Percentiles rank a stretch among this genome's conserved stretches.
Evolutionary conservation across 1,284 basidiomycete genomes (phyloP).

Genomic region (Ceratobasidium sp.): DNA sequence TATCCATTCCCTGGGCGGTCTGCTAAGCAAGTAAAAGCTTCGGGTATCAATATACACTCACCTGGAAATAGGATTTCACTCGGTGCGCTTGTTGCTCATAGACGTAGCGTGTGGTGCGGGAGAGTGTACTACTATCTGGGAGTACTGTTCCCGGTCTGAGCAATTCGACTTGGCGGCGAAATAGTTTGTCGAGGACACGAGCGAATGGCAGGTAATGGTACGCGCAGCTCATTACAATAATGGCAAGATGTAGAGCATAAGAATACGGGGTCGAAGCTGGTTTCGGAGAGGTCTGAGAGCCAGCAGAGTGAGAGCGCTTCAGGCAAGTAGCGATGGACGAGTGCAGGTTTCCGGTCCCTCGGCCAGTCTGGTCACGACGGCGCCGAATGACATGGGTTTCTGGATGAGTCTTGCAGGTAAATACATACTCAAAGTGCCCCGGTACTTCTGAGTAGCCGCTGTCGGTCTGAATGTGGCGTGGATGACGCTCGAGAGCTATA

Average conservation of each 20-base stretch:
- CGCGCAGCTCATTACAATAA: slow-evolving; percentile 17
- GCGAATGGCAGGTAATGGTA: slow-evolving; percentile 17
- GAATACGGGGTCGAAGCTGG: not conserved
- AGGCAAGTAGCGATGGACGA: not conserved
- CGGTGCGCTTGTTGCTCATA: slow-evolving; percentile 8
- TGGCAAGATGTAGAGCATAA: slow-evolving; percentile 2
- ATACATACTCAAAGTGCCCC: not conserved
- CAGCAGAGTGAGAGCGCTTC: not conserved
- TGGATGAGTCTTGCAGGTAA: slow-evolving; percentile 13
- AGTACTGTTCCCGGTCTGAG: not conserved
- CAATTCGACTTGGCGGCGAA: slow-evolving; percentile 11
- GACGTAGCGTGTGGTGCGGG: not conserved
- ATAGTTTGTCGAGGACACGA: slow-evolving; percentile 7
- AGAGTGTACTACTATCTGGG: not conserved
- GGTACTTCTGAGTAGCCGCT: not conserved
- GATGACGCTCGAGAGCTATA: not conserved
- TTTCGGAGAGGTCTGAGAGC: not conserved
- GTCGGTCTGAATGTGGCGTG: not conserved
- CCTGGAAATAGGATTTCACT: slow-evolving; percentile 2
- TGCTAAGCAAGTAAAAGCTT: too few species aligned
- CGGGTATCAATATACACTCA: not conserved
- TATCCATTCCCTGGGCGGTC: not conserved
- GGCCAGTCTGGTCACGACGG: not conserved
- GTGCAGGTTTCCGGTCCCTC: not conserved
- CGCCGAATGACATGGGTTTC: not conserved